phyloP scores from a whole-genome alignment of 225 moss, liverwort and hornwort genomes.

The Asterella californica region DNA sequence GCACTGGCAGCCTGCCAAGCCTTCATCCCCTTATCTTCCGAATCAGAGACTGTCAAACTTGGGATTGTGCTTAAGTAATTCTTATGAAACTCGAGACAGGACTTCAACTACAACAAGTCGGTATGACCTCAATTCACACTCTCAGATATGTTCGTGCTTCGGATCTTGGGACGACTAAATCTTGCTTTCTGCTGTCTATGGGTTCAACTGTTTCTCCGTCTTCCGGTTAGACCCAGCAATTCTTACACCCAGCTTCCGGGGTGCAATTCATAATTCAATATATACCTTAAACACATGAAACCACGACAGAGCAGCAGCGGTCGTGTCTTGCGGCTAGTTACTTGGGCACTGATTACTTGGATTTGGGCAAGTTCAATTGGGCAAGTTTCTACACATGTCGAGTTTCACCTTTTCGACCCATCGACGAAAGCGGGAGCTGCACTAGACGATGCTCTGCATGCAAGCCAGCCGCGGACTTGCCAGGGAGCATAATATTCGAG shows the following conservation, averaged over 20 bases:
- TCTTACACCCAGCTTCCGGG: not conserved
- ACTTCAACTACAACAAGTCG: not conserved
- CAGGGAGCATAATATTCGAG: not conserved
- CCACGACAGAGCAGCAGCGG: not conserved
- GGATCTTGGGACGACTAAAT: too few species aligned
- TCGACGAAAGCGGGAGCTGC: not conserved
- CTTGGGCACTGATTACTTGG: not conserved
- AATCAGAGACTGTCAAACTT: too few species aligned
- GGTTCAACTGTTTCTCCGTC: too few species aligned
- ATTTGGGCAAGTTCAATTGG: not conserved
- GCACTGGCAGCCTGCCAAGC: not conserved
- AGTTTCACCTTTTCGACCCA: not conserved
- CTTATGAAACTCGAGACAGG: not conserved
- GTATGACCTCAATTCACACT: not conserved
- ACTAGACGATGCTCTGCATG: not conserved
- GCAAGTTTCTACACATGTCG: not conserved
- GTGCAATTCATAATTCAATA: not conserved
- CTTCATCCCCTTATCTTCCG: not conserved
- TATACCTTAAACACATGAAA: not conserved
- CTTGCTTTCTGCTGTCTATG: too few species aligned
- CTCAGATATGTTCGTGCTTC: not conserved
- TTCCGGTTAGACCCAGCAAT: too few species aligned
- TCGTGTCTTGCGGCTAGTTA: not conserved
- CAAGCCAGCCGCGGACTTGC: not conserved
- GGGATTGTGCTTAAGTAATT: too few species aligned